These are phyloP conservation scores for Paralagenidium karlingii DNA, from an alignment of 352 stramenopile species.

Conservation along the genomic window DNA sequence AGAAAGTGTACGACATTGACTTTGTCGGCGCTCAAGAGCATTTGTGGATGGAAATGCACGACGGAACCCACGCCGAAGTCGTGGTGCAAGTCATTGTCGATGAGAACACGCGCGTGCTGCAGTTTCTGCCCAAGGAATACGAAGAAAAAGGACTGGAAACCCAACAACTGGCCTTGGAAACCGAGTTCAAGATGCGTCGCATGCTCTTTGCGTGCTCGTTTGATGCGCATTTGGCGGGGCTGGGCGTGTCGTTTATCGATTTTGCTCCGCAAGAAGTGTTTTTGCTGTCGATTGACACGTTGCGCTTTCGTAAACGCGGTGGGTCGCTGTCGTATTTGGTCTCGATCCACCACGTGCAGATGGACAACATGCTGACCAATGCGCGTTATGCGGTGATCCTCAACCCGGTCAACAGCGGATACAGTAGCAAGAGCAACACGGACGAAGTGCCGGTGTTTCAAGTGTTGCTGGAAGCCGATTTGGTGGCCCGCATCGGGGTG, in stretches of 20 bases:
- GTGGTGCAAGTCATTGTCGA: conserved; percentile 72
- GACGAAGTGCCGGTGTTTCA: conserved; percentile 49
- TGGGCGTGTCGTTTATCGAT: conserved; percentile 70
- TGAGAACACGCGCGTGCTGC: conserved; percentile 65
- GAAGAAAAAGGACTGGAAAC: conserved; percentile 54
- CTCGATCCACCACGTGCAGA: conserved; percentile 66
- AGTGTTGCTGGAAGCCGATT: conserved; percentile 58
- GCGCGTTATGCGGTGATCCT: conserved; percentile 78
- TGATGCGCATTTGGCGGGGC: conserved; percentile 60
- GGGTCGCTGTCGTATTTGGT: conserved; percentile 64
- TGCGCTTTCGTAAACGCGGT: conserved; percentile 57
- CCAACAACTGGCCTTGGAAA: conserved; percentile 44
- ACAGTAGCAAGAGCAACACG: conserved; percentile 61
- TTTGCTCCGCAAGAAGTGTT: conserved; percentile 72
- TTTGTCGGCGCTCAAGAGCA: conserved; percentile 65
- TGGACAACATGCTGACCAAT: conserved; percentile 75
- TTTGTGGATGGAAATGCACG: conserved; percentile 29
- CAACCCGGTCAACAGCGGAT: conserved; percentile 65
- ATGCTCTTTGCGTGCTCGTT: conserved; percentile 76
- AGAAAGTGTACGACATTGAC: conserved; percentile 56
- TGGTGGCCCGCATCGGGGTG: conserved; percentile 60
- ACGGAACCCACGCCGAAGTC: conserved; percentile 21
- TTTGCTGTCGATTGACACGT: conserved; percentile 61
- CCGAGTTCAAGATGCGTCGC: conserved; percentile 62
- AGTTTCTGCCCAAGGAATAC: conserved; percentile 71